These are phyloP conservation scores for Boletus subluridellus DNA, from an alignment of 1,284 basidiomycete species.

Conservation along the genomic window DNA sequence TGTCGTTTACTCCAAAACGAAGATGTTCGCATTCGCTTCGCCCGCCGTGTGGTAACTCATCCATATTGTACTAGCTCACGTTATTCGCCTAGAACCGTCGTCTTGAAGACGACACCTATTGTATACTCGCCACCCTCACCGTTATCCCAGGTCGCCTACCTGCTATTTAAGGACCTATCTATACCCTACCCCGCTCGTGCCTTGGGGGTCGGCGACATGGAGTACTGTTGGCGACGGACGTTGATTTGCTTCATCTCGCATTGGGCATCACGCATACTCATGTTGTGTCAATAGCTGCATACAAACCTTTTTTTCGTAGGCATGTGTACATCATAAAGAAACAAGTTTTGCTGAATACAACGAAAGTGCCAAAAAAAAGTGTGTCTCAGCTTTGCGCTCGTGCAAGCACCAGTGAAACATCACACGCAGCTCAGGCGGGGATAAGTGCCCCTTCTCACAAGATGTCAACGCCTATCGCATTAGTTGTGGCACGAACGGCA, in stretches of 20 bases:
- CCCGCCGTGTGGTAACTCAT: conserved; percentile 45
- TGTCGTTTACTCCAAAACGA: conserved; percentile 34
- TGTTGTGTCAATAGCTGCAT: conserved; percentile 40
- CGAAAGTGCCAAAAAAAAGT: background rate
- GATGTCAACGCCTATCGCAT: conserved; percentile 9
- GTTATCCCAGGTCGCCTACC: conserved; percentile 14
- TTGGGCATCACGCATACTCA: conserved; percentile 31
- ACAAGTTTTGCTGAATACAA: conserved; percentile 31
- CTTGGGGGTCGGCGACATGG: conserved; percentile 26
- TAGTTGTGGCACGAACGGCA: conserved; percentile 6
- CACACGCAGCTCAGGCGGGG: background rate
- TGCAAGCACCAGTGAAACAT: conserved; percentile 10
- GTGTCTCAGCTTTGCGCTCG: background rate
- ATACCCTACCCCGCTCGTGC: conserved; percentile 27
- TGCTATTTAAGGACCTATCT: conserved; percentile 36
- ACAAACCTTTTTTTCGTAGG: conserved; percentile 28
- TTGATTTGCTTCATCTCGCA: conserved; percentile 34
- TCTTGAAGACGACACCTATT: conserved; percentile 34
- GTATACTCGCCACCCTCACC: conserved; percentile 23
- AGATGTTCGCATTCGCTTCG: conserved; percentile 49
- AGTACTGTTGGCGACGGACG: conserved; percentile 19
- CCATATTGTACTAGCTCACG: conserved; percentile 19
- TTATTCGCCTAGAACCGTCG: conserved; percentile 27
- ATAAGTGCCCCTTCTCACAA: conserved; percentile 8
- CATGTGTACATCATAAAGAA: conserved; percentile 37